These are phyloP conservation scores for Metroxylon sagu DNA, from an alignment of 176 grass and related monocot genomes.

Conservation along the genomic window DNA sequence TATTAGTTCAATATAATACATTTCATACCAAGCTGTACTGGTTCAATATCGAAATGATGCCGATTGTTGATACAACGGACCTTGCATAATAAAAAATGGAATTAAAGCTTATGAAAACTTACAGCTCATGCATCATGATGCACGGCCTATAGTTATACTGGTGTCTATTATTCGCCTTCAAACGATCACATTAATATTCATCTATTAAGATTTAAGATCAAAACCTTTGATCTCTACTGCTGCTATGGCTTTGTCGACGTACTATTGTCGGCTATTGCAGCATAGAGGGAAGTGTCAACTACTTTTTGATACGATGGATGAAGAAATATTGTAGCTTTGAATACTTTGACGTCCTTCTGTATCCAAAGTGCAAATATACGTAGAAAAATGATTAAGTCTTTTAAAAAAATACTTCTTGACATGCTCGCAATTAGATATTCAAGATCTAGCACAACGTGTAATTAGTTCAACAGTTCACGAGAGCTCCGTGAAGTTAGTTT, in stretches of 20 bases:
- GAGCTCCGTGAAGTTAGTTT: slow-evolving; percentile 10
- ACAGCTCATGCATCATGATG: slow-evolving; percentile 30
- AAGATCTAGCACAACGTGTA: slow-evolving; percentile 32
- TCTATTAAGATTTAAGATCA: slow-evolving; percentile 29
- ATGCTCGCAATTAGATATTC: slow-evolving; percentile 37
- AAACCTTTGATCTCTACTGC: slow-evolving; percentile 39
- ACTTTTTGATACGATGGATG: slow-evolving; percentile 36
- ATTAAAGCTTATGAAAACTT: slow-evolving; percentile 35
- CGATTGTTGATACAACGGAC: too few relatives aligned
- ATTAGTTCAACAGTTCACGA: slow-evolving; percentile 23
- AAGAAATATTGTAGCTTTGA: slow-evolving; percentile 46
- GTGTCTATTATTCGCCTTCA: slow-evolving; percentile 47
- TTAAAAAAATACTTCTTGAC: slow-evolving; percentile 40
- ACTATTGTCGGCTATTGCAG: slow-evolving; percentile 43
- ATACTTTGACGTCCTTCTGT: slow-evolving; percentile 44
- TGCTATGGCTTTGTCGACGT: slow-evolving; percentile 59
- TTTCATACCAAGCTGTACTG: too few relatives aligned
- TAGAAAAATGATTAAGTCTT: slow-evolving; percentile 33
- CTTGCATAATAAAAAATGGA: too few relatives aligned
- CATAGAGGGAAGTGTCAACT: neutral
- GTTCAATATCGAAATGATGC: too few relatives aligned
- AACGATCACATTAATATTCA: slow-evolving; percentile 26
- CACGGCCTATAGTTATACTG: slow-evolving; percentile 35
- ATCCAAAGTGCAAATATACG: slow-evolving; percentile 37
- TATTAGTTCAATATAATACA: too few relatives aligned